Percentiles rank a stretch among this genome's conserved stretches.
phyloP scores from a whole-genome alignment of 345 rosid genomes.

The Gossypium anomalum region DNA sequence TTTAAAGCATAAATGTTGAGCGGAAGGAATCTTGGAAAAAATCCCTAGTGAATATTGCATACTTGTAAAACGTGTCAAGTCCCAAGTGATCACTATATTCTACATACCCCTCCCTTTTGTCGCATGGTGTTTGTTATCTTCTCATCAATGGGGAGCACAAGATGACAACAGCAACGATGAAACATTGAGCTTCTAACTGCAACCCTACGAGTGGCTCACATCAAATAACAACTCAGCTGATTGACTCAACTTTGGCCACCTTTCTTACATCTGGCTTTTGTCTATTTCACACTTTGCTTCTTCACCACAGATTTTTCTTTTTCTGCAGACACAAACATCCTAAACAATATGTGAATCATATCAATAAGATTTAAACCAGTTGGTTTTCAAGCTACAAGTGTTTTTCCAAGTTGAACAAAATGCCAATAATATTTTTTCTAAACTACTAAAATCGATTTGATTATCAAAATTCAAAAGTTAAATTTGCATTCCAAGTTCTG shows the following conservation, averaged over 20 bases:
- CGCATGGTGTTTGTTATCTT: neutral
- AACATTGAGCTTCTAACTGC: neutral
- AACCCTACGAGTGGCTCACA: neutral
- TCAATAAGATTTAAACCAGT: neutral
- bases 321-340: neutral
- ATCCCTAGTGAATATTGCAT: neutral
- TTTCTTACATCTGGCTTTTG: neutral
- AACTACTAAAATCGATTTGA: too few relatives aligned
- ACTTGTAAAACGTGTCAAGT: slow-evolving; percentile 13
- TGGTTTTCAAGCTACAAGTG: neutral
- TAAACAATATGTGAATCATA: neutral
- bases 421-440: too few relatives aligned
- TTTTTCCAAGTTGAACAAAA: too few relatives aligned
- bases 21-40: neutral
- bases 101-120: neutral
- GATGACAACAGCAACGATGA: neutral
- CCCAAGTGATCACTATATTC: neutral
- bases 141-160: neutral
- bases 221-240: slow-evolving; percentile 7
- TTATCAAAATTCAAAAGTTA: too few relatives aligned
- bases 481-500: neutral
- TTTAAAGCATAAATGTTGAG: neutral
- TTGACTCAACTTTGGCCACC: neutral
- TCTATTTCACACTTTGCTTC: neutral
- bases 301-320: slow-evolving; percentile 3